phyloP scores from a whole-genome alignment of 1,284 basidiomycete genomes.

The Sanghuangporus baumii region DNA sequence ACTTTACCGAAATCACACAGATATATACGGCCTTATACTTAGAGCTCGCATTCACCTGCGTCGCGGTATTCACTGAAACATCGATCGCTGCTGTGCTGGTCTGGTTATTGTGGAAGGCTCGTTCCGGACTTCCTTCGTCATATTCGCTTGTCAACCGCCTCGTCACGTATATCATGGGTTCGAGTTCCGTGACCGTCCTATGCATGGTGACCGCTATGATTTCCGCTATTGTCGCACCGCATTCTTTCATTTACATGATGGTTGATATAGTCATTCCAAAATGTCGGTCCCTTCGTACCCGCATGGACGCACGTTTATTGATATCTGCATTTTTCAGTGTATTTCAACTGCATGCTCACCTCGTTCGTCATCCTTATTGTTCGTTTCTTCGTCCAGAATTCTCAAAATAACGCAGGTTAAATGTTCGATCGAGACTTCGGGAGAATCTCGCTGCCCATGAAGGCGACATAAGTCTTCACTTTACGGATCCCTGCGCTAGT shows the following conservation, averaged over 20 bases:
- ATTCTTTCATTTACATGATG: constrained; percentile 5
- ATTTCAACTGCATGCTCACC: constrained; percentile 1
- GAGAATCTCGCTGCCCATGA: no score
- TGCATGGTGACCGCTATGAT: constrained; percentile 1
- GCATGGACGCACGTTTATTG: no score
- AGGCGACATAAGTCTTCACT: no score
- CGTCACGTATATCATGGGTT: constrained; percentile 14
- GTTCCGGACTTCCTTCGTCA: constrained; percentile 3
- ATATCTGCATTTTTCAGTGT: not conserved
- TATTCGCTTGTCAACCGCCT: constrained; percentile 12
- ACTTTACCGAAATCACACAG: not conserved
- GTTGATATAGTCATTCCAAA: not conserved
- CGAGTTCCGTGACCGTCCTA: constrained; percentile 18
- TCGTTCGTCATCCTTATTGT: not conserved
- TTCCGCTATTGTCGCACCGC: not conserved
- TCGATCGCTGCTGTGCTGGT: constrained; percentile 11
- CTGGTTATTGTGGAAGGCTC: not conserved
- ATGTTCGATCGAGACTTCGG: no score
- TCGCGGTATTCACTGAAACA: constrained; percentile 7
- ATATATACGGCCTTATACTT: not conserved
- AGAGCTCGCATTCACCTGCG: not conserved
- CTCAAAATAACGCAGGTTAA: no score
- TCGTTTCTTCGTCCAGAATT: no score
- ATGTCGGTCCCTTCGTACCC: not conserved
- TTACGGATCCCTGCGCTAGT: no score